Evolutionary conservation across 177 flowering plant species (phyloP), one percentile per base, ranked within the genome.

Genomic region (Vitis hybrid): DNA sequence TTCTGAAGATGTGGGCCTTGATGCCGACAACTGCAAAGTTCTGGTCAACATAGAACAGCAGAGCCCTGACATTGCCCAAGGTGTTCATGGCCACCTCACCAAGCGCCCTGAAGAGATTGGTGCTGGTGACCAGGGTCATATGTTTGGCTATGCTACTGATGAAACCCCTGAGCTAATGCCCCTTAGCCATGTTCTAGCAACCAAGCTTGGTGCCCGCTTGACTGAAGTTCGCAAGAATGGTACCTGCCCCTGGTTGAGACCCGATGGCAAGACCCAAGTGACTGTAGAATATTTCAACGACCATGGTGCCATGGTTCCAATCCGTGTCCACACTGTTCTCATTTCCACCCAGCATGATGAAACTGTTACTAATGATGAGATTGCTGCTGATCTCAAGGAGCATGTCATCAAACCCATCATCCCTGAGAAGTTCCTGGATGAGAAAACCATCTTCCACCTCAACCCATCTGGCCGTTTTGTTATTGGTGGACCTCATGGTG

Each of bases 401-500:
- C 85, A 83, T 66, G 90, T 87, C 50, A 87, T 85, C 79, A 82
- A 85, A 79, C 85, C 87, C 4, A 82, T 86, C 59, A 68, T 86
- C 61, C 90, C 88, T 1, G 87, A 75, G 68, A 79, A 85, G 73
- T 87, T 82, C 75, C 81, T 87, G 4, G 88, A 87, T 59, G 88
- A 80, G 75, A 82, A 85, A 80, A 83, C 88, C 73, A 85, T 83
- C 71, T 85, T 87, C 86, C 87, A 83, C 67, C 87, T 87, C 47
- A 87, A 87, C 82, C 90, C 90, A 54, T 84, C 88, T 2, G 89
- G 89, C 20, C 85, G 89, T 31, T 86, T 86, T 17, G 89, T 86
- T 56, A 86, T 86, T 67, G 90, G 90, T 64, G 90, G 90, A 4
- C 90, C 90, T 15, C 90, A 87, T 59, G 90, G 90, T 68, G 90